Percentiles rank a stretch among this genome's conserved stretches.
phyloP scores from a whole-genome alignment of 495 filamentous ascomycete genomes.

The Parmelia sp. region DNA sequence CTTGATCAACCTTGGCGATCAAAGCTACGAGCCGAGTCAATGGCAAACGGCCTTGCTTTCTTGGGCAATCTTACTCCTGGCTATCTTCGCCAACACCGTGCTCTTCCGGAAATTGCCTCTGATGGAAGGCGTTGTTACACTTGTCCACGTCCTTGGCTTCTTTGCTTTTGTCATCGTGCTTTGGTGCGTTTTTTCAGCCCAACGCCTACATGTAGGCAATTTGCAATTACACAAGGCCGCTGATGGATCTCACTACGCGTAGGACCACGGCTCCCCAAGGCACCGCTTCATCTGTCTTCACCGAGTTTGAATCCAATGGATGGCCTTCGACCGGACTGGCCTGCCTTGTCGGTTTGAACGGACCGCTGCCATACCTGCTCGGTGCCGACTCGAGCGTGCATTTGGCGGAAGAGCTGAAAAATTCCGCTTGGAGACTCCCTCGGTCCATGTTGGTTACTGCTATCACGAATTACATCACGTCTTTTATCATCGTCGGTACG shows the following conservation, averaged over 20 bases:
- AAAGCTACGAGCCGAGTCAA: constrained; percentile 33
- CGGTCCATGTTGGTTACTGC: constrained; percentile 34
- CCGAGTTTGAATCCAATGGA: constrained; percentile 48
- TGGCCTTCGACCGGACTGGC: constrained; percentile 50
- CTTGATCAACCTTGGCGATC: constrained; percentile 37
- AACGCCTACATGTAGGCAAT: constrained; percentile 6
- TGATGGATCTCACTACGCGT: constrained; percentile 12
- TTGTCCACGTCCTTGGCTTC: constrained; percentile 55
- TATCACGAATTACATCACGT: constrained; percentile 35
- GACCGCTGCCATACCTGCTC: constrained; percentile 33
- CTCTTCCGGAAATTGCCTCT: constrained; percentile 49
- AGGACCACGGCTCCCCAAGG: constrained; percentile 43
- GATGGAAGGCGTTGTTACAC: constrained; percentile 51
- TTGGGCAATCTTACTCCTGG: constrained; percentile 42
- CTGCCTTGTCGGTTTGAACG: constrained; percentile 49
- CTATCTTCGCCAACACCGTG: constrained; percentile 50
- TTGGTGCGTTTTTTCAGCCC: constrained; percentile 28
- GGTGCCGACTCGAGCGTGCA: constrained; percentile 40
- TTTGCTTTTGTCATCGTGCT: constrained; percentile 56
- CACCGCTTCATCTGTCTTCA: constrained; percentile 47
- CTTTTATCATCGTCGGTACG: constrained; percentile 36
- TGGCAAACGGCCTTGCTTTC: constrained; percentile 44
- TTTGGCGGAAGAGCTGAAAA: constrained; percentile 39
- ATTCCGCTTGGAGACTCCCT: constrained; percentile 37
- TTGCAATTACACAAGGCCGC: constrained; percentile 2